Conservation (phyloP, 2,329 filamentous ascomycete genomes). For the Trichophyton verrucosum region DNA sequence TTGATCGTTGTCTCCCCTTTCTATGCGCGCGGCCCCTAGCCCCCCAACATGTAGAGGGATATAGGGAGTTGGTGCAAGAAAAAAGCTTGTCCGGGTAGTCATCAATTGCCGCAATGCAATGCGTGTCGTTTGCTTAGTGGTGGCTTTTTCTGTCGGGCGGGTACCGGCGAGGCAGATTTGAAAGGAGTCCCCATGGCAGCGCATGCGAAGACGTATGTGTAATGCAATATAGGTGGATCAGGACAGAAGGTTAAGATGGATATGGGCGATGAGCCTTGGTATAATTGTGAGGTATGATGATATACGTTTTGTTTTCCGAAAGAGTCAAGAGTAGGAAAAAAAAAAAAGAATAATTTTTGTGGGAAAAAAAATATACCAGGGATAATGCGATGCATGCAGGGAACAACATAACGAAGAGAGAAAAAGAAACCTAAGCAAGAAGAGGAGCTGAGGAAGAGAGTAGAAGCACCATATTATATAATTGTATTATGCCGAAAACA, state of each 20-base stretch:
- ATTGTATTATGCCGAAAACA: slow-evolving; percentile 1
- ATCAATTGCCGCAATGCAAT: background rate
- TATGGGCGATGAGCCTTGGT: background rate
- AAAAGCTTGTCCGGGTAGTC: background rate
- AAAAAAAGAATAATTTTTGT: background rate
- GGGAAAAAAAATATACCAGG: background rate
- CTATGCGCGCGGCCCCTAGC: background rate
- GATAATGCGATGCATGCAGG: background rate
- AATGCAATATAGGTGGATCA: background rate
- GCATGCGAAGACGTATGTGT: background rate
- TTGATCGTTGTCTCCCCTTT: background rate
- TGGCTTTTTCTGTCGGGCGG: background rate
- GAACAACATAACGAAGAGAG: background rate
- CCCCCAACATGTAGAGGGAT: background rate
- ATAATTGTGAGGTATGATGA: background rate
- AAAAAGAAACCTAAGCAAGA: background rate
- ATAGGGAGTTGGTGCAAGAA: background rate
- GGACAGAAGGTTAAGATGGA: background rate
- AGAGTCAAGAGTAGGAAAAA: background rate
- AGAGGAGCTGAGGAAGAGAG: background rate
- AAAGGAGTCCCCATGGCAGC: background rate
- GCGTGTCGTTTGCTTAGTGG: background rate
- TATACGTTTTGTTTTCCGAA: slow-evolving; percentile 2
- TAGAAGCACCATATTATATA: slow-evolving; percentile 1
- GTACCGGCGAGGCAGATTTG: slow-evolving; percentile 1